Evolutionary conservation across 495 filamentous ascomycete genomes (phyloP).

Genomic region (Penicillium canescens): DNA sequence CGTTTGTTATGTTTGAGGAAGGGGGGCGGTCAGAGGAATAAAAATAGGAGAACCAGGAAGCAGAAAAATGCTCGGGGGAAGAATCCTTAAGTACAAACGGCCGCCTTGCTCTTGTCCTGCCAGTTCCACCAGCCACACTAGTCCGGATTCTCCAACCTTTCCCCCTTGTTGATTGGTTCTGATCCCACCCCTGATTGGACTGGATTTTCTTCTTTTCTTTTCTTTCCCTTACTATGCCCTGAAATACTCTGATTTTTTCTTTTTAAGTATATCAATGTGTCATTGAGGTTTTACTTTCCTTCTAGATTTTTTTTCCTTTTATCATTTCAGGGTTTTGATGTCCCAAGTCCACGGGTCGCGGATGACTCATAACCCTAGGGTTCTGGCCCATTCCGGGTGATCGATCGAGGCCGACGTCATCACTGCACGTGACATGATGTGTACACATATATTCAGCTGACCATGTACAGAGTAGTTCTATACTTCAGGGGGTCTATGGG

Average conservation of each 20-base stretch:
- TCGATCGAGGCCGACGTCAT: constrained; percentile 16
- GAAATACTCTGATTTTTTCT: background rate
- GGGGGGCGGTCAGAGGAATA: constrained; percentile 28
- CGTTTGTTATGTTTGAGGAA: constrained; percentile 23
- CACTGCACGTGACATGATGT: constrained; percentile 17
- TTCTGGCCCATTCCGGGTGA: constrained; percentile 15
- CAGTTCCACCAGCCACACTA: constrained; percentile 45
- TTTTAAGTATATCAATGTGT: background rate
- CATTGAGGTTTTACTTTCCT: background rate
- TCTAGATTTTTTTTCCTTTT: background rate
- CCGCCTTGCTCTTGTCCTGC: constrained; percentile 39
- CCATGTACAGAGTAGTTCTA: too few relatives aligned
- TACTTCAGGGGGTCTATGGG: too few relatives aligned
- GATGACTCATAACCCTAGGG: constrained; percentile 18
- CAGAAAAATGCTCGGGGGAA: constrained; percentile 45
- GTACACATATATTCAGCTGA: background rate
- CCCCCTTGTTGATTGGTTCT: constrained; percentile 28
- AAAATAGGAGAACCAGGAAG: constrained; percentile 34
- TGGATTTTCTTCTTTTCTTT: constrained; percentile 2
- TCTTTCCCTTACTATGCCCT: background rate
- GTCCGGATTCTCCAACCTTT: constrained; percentile 36
- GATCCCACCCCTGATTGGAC: constrained; percentile 30
- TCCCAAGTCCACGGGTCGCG: background rate
- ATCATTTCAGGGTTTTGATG: too few relatives aligned
- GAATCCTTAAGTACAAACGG: constrained; percentile 55